Evolutionary conservation across 176 grass and related monocot genomes (phyloP).

Genomic region (Phyllostachys edulis): DNA sequence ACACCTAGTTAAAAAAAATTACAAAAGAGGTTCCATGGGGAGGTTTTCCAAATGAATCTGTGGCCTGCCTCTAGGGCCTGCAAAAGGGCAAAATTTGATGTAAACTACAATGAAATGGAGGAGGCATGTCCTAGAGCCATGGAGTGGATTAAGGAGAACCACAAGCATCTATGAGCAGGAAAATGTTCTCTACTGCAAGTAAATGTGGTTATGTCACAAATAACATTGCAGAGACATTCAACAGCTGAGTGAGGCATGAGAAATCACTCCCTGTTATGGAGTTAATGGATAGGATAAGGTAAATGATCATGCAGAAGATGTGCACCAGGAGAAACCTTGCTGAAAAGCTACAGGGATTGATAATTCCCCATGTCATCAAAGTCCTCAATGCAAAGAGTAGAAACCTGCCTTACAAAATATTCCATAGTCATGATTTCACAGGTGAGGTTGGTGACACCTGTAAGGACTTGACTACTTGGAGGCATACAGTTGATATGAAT

Average conservation of each 20-base stretch:
- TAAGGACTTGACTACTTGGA: background rate
- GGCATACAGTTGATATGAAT: background rate
- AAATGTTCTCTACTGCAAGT: background rate
- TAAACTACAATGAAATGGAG: background rate
- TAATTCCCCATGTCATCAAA: too few relatives aligned
- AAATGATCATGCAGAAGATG: background rate
- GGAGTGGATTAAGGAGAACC: background rate
- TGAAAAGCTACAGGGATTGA: too few relatives aligned
- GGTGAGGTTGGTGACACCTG: too few relatives aligned
- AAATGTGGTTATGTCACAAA: background rate
- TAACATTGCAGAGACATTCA: background rate
- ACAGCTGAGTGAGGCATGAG: background rate
- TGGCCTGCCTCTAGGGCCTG: background rate
- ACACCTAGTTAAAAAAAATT: too few relatives aligned
- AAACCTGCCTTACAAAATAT: too few relatives aligned
- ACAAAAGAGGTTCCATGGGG: too few relatives aligned
- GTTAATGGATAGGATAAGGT: background rate
- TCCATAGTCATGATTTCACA: too few relatives aligned
- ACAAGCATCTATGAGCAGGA: background rate
- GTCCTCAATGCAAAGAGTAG: too few relatives aligned
- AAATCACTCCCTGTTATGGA: background rate
- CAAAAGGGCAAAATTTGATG: background rate
- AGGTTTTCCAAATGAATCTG: too few relatives aligned
- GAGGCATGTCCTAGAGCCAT: background rate
- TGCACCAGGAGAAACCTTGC: background rate